Percentiles rank a stretch among this genome's conserved stretches.
Evolutionary conservation across 2,329 filamentous ascomycete species (phyloP).

Genomic region (Clonostachys rhizophaga): DNA sequence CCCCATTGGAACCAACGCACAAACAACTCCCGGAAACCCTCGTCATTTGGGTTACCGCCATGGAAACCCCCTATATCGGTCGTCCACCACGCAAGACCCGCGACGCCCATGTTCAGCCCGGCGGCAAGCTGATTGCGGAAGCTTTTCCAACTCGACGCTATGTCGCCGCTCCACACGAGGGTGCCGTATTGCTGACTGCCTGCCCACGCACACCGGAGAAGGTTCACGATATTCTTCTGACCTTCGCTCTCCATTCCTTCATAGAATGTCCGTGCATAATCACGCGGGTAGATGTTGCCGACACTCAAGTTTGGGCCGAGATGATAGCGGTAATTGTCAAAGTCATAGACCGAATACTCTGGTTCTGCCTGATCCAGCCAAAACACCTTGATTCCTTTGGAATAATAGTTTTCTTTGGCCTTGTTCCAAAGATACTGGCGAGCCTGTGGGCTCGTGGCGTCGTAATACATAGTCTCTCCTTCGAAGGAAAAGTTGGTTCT

Average conservation of each 20-base stretch:
- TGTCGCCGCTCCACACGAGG: slow-evolving; percentile 63
- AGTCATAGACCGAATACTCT: slow-evolving; percentile 60
- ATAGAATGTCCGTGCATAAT: slow-evolving; percentile 55
- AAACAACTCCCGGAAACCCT: slow-evolving; percentile 56
- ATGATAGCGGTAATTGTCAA: slow-evolving; percentile 61
- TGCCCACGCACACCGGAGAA: slow-evolving; percentile 42
- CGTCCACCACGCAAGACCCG: slow-evolving; percentile 64
- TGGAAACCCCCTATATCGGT: slow-evolving; percentile 69
- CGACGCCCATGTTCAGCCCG: slow-evolving; percentile 60
- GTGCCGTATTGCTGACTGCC: slow-evolving; percentile 59
- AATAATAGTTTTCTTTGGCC: slow-evolving; percentile 54
- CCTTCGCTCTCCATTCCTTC: slow-evolving; percentile 50
- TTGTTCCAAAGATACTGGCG: slow-evolving; percentile 55
- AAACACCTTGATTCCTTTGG: slow-evolving; percentile 58
- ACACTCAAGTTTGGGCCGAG: slow-evolving; percentile 26
- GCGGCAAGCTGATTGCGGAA: slow-evolving; percentile 57
- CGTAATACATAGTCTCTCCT: slow-evolving; percentile 56
- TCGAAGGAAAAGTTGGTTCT: slow-evolving; percentile 54
- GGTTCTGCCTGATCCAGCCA: slow-evolving; percentile 69
- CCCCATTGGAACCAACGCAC: slow-evolving; percentile 68
- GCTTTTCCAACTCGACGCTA: slow-evolving; percentile 57
- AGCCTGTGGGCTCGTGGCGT: slow-evolving; percentile 57
- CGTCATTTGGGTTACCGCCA: slow-evolving; percentile 52
- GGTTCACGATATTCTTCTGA: slow-evolving; percentile 52
- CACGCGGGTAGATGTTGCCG: slow-evolving; percentile 55